These are phyloP conservation scores for Pseudogymnoascus sp. DNA, from an alignment of 2,329 filamentous ascomycete genomes.

Conservation along the genomic window DNA sequence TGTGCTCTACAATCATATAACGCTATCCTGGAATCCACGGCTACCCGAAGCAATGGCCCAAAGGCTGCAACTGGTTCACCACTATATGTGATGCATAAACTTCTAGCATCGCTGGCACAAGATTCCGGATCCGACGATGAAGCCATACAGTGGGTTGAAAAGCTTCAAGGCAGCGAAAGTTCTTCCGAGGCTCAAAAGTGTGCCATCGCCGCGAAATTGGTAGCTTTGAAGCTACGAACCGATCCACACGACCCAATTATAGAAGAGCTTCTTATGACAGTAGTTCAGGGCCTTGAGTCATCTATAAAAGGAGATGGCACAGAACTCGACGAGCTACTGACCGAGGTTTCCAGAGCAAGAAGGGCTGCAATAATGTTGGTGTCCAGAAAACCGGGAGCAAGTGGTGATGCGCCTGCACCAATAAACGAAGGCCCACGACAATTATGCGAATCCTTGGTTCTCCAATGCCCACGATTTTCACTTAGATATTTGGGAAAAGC, in stretches of 20 bases:
- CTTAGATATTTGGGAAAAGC: constrained; percentile 54
- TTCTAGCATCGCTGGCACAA: constrained; percentile 42
- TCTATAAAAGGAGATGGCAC: constrained; percentile 49
- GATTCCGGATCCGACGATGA: constrained; percentile 39
- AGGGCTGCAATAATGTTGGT: constrained; percentile 46
- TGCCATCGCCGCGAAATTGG: constrained; percentile 45
- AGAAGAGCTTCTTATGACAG: constrained; percentile 37
- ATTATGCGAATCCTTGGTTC: constrained; percentile 48
- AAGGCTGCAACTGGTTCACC: constrained; percentile 15
- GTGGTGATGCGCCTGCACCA: constrained; percentile 2
- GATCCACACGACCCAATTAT: constrained; percentile 31
- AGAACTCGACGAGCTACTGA: constrained; percentile 54
- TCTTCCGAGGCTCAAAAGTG: constrained; percentile 31
- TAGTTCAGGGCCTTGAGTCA: constrained; percentile 48
- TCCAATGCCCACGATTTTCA: constrained; percentile 51
- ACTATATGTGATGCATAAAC: constrained; percentile 34
- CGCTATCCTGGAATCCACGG: constrained; percentile 14
- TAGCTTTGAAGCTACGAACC: constrained; percentile 45
- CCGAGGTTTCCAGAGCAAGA: constrained; percentile 46
- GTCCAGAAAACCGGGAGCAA: constrained; percentile 20
- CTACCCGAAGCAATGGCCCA: not conserved
- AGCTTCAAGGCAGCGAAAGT: constrained; percentile 28
- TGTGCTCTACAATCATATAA: constrained; percentile 18
- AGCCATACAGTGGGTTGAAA: constrained; percentile 47
- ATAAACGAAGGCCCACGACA: constrained; percentile 20